phyloP scores from a whole-genome alignment of 768 basidiomycete genomes.

The Tubosaeta sp. region DNA sequence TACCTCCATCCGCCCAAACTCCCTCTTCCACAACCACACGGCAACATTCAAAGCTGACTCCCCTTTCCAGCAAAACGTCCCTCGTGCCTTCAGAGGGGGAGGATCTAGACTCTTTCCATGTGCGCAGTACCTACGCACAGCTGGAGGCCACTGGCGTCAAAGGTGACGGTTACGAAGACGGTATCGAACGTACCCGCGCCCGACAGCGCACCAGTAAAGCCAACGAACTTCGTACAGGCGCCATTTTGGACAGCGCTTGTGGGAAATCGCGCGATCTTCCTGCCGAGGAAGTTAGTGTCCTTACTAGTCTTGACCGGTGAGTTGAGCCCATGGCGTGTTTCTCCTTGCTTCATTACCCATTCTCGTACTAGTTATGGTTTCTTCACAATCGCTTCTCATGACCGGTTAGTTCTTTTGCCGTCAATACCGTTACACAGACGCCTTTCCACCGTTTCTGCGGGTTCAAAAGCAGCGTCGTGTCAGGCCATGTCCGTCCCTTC shows the following conservation, averaged over 20 bases:
- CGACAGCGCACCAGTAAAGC: conserved; percentile 51
- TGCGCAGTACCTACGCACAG: conserved; percentile 83
- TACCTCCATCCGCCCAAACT: conserved; percentile 37
- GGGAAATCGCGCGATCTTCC: conserved; percentile 67
- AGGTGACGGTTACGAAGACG: conserved; percentile 93
- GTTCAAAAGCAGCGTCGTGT: conserved; percentile 42
- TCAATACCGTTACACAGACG: conserved; percentile 59
- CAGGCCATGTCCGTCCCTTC: conserved; percentile 43
- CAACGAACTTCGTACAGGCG: conserved; percentile 56
- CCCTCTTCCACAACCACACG: conserved; percentile 27
- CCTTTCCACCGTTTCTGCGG: conserved; percentile 42
- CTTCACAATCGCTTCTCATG: conserved; percentile 74
- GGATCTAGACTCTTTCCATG: conserved; percentile 77
- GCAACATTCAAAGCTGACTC: conserved; percentile 29
- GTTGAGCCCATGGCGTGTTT: conserved; percentile 20
- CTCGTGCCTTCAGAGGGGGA: conserved; percentile 73
- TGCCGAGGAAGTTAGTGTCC: conserved; percentile 66
- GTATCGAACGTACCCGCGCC: conserved; percentile 88
- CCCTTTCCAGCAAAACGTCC: conserved; percentile 51
- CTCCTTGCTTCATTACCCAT: conserved; percentile 10
- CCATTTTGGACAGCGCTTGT: conserved; percentile 49
- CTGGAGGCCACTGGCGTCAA: conserved; percentile 88
- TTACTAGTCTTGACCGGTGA: conserved; percentile 84
- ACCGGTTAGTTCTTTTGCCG: conserved; percentile 74
- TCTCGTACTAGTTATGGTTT: conserved; percentile 77